A percentile compares a stretch with the other conserved stretches of the same genome.
Conservation (phyloP, 495 filamentous ascomycete species). For the Penicillium steckii region DNA sequence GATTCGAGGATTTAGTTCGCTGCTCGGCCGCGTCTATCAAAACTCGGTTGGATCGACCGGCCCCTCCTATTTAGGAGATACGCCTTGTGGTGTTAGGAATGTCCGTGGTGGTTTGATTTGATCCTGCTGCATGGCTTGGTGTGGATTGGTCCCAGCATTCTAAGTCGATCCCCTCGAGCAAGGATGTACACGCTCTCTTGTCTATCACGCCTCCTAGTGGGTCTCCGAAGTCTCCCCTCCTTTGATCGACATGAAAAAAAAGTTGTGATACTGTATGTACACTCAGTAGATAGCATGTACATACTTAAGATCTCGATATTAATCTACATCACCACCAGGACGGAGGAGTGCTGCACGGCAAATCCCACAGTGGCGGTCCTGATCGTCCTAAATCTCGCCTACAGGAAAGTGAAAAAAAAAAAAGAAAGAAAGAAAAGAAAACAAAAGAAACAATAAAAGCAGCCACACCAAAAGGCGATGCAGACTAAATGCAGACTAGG, state of each 20-base stretch:
- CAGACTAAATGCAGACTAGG: background rate
- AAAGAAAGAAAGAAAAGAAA: too few relatives aligned
- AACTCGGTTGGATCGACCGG: constrained; percentile 18
- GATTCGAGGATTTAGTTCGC: constrained; percentile 2
- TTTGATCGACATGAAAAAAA: constrained; percentile 1
- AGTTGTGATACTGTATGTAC: background rate
- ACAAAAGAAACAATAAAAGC: too few relatives aligned
- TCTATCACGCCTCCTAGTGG: constrained; percentile 13
- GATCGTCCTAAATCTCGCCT: background rate
- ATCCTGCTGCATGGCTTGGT: constrained; percentile 10
- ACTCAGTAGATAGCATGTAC: background rate
- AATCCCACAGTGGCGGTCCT: background rate
- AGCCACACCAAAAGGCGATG: constrained; percentile 14
- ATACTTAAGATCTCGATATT: background rate
- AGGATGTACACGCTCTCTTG: background rate
- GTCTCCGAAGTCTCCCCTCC: constrained; percentile 1
- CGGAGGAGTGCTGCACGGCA: background rate
- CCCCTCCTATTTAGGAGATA: background rate
- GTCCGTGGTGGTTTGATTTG: constrained; percentile 7
- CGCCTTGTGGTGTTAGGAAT: background rate
- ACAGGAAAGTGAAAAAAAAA: too few relatives aligned
- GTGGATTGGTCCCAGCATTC: constrained; percentile 14
- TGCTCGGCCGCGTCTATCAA: constrained; percentile 14
- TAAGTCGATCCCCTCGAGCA: constrained; percentile 20
- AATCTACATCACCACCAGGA: background rate